Conservation (phyloP, 2,329 filamentous ascomycete genomes). For the Paraphoma sp. region DNA sequence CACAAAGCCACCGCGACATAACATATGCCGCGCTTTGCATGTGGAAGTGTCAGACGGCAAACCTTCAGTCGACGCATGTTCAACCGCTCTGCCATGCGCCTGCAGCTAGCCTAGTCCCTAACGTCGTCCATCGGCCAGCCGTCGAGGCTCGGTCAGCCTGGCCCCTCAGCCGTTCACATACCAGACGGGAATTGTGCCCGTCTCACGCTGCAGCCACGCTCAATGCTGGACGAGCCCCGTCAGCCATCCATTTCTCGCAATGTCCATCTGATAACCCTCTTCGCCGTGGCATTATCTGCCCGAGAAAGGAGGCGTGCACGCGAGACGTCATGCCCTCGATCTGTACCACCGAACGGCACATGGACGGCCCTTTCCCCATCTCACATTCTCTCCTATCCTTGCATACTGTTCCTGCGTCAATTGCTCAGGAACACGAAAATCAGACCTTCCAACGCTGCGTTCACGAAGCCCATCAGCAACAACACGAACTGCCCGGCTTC, state of each 20-base stretch:
- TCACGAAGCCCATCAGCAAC: not conserved
- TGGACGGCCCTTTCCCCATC: too few species aligned
- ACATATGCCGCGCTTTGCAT: not conserved
- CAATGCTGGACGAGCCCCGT: not conserved
- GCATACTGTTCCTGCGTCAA: too few species aligned
- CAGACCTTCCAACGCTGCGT: too few species aligned
- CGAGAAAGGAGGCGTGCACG: not conserved
- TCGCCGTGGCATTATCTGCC: not conserved
- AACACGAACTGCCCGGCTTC: too few species aligned
- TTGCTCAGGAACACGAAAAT: too few species aligned
- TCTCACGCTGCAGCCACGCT: not conserved
- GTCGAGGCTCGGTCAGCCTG: not conserved
- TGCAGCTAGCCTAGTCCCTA: slow-evolving; percentile 16
- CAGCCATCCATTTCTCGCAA: too few species aligned
- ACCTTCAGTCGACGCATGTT: slow-evolving; percentile 16
- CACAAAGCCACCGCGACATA: not conserved
- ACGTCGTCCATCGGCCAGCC: not conserved
- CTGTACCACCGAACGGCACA: too few species aligned
- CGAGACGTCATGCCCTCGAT: not conserved
- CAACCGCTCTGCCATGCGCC: slow-evolving; percentile 16
- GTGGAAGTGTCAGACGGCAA: not conserved
- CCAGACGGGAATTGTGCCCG: not conserved
- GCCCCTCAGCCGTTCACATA: not conserved
- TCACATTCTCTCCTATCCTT: too few species aligned
- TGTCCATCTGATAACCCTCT: not conserved